Conservation (phyloP, 495 filamentous ascomycete species). For the Hypoxylon trugodes region DNA sequence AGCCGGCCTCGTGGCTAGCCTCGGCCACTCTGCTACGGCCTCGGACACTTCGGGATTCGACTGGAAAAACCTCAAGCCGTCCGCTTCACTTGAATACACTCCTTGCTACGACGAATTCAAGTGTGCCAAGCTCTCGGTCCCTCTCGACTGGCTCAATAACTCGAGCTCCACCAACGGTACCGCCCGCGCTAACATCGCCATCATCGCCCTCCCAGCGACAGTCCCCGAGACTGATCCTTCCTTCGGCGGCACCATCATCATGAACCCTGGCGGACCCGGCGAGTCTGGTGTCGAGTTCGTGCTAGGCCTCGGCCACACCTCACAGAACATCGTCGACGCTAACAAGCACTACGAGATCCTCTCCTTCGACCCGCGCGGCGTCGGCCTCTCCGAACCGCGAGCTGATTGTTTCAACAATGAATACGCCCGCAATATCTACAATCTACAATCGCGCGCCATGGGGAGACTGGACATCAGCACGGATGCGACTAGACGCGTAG, state of each 20-base stretch:
- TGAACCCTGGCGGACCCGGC: conserved; percentile 36
- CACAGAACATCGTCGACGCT: conserved; percentile 19
- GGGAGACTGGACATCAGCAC: conserved; percentile 22
- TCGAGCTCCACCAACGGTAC: conserved; percentile 6
- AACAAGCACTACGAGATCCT: conserved; percentile 48
- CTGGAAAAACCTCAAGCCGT: conserved; percentile 29
- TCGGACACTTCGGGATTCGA: conserved; percentile 19
- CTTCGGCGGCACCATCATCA: conserved; percentile 39
- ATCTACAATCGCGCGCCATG: conserved; percentile 23
- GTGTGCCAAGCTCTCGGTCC: conserved; percentile 35
- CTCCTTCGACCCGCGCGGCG: conserved; percentile 56
- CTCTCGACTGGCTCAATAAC: conserved; percentile 37
- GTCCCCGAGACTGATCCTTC: conserved; percentile 34
- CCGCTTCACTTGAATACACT: conserved; percentile 31
- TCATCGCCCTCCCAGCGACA: conserved; percentile 27
- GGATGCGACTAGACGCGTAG: conserved; percentile 37
- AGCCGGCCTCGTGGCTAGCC: conserved; percentile 9
- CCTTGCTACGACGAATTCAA: conserved; percentile 22
- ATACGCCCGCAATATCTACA: conserved; percentile 26
- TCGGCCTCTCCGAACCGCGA: conserved; percentile 48
- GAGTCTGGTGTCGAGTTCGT: conserved; percentile 43
- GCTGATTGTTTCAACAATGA: conserved; percentile 49
- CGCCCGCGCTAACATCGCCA: conserved; percentile 23
- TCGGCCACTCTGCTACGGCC: conserved; percentile 5
- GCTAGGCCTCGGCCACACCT: conserved; percentile 22